Percentiles rank a stretch among this genome's conserved stretches.
These are phyloP conservation scores for Hypoxylon sp. DNA, from an alignment of 2,329 filamentous ascomycete species.

Conservation along the genomic window DNA sequence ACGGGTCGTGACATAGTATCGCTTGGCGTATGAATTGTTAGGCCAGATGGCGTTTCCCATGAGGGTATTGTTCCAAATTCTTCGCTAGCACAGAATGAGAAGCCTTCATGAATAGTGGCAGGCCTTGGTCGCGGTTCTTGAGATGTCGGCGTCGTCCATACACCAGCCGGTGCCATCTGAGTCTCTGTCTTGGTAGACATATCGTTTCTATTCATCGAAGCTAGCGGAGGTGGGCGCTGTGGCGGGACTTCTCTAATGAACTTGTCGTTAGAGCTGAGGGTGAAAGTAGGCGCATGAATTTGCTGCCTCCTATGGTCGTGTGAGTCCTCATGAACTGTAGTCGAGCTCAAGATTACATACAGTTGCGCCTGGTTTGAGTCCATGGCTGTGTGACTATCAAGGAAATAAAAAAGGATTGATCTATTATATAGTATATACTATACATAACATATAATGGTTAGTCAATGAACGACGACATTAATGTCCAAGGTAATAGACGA, in stretches of 20 bases:
- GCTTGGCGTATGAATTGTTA: conserved; percentile 67
- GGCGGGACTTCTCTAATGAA: conserved; percentile 62
- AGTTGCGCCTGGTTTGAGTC: conserved; percentile 67
- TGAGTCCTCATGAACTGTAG: conserved; percentile 55
- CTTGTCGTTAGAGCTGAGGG: conserved; percentile 65
- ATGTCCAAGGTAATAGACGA: conserved; percentile 47
- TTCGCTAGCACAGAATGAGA: conserved; percentile 71
- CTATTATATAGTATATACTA: conserved; percentile 58
- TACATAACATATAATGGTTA: conserved; percentile 55
- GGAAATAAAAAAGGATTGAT: conserved; percentile 56
- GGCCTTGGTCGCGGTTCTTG: conserved; percentile 68
- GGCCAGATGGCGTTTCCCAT: conserved; percentile 69
- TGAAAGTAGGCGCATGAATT: conserved; percentile 65
- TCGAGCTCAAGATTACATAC: conserved; percentile 59
- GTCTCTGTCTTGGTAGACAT: conserved; percentile 65
- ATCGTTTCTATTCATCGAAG: conserved; percentile 68
- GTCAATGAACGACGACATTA: conserved; percentile 57
- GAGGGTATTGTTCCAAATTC: conserved; percentile 67
- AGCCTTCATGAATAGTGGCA: conserved; percentile 73
- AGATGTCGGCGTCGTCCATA: conserved; percentile 71
- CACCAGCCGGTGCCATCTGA: conserved; percentile 61
- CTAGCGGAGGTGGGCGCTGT: conserved; percentile 61
- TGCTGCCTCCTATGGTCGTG: conserved; percentile 62
- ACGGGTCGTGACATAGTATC: conserved; percentile 69
- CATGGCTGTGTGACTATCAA: conserved; percentile 61